Conservation (phyloP, 306 rosid genomes). For the Sicyos edulis region DNA sequence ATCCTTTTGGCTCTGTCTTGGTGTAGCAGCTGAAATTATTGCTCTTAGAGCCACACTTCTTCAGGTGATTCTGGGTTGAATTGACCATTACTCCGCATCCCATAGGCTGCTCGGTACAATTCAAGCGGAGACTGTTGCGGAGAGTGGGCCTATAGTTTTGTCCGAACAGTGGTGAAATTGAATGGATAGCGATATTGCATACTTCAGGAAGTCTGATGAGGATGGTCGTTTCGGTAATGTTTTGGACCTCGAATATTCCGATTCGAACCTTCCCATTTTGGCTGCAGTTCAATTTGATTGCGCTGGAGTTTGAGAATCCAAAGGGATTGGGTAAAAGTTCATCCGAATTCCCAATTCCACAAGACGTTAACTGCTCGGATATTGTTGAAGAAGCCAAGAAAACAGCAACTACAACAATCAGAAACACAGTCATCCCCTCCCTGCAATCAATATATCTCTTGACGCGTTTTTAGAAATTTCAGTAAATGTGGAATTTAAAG, state of each 20-base stretch:
- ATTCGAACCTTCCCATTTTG: conserved; percentile 2
- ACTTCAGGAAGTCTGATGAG: conserved; percentile 40
- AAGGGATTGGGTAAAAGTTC: conserved; percentile 45
- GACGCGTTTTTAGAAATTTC: background rate
- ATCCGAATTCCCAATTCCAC: conserved; percentile 23
- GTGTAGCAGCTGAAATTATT: conserved; percentile 48
- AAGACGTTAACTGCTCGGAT: conserved; percentile 25
- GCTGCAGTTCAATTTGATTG: conserved; percentile 37
- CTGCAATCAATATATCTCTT: conserved; percentile 19
- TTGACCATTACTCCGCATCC: conserved; percentile 42
- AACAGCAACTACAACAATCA: conserved; percentile 26
- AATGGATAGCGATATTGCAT: conserved; percentile 37
- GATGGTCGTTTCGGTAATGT: conserved; percentile 42
- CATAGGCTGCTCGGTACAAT: conserved; percentile 24
- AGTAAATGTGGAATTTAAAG: conserved; percentile 41
- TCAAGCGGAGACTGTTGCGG: conserved; percentile 45
- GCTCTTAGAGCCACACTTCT: conserved; percentile 23
- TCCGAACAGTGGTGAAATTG: conserved; percentile 34
- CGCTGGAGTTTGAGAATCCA: conserved; percentile 43
- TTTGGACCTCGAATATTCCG: conserved; percentile 34
- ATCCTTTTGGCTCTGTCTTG: background rate
- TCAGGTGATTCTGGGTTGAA: conserved; percentile 23
- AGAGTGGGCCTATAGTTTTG: conserved; percentile 31
- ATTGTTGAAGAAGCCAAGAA: conserved; percentile 26
- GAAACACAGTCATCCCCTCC: conserved; percentile 34